Evolutionary conservation across 2,329 filamentous ascomycete species (phyloP).

Genomic region (Neofusicoccum sp.): DNA sequence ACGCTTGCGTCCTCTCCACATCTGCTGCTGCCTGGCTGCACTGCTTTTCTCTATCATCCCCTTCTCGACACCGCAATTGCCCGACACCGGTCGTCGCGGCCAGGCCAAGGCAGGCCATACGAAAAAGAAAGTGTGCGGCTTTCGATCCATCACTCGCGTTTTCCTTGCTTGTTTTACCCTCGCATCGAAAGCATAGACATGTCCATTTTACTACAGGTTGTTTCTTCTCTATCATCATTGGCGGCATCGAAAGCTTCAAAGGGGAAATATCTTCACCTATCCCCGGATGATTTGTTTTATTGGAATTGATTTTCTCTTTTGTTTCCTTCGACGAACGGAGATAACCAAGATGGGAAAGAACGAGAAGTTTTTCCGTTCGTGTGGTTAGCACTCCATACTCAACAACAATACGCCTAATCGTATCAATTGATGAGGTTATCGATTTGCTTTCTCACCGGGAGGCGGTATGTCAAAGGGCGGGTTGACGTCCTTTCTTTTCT

Average conservation of each 20-base stretch:
- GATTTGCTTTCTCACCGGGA: too few relatives aligned
- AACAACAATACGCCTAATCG: too few relatives aligned
- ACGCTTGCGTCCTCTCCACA: constrained; percentile 9
- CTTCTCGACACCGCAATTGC: not conserved
- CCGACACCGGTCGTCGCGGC: not conserved
- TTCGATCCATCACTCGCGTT: constrained; percentile 1
- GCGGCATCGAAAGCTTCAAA: not conserved
- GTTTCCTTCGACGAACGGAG: not conserved
- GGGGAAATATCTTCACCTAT: not conserved
- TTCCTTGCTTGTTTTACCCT: not conserved
- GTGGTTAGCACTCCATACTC: not conserved
- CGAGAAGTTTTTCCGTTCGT: not conserved
- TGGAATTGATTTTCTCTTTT: not conserved
- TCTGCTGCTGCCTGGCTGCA: not conserved
- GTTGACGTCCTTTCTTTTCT: too few relatives aligned
- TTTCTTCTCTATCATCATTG: not conserved
- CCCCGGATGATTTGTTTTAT: not conserved
- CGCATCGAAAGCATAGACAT: constrained; percentile 5
- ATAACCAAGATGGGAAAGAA: not conserved
- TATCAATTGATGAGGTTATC: too few relatives aligned
- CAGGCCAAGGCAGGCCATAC: not conserved
- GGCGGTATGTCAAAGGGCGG: too few relatives aligned
- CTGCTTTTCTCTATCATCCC: not conserved
- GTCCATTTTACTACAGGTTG: not conserved
- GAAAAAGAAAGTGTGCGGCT: not conserved